These are phyloP conservation scores for Rhizopogon roseolus DNA, from an alignment of 768 basidiomycete genomes.

Conservation along the genomic window DNA sequence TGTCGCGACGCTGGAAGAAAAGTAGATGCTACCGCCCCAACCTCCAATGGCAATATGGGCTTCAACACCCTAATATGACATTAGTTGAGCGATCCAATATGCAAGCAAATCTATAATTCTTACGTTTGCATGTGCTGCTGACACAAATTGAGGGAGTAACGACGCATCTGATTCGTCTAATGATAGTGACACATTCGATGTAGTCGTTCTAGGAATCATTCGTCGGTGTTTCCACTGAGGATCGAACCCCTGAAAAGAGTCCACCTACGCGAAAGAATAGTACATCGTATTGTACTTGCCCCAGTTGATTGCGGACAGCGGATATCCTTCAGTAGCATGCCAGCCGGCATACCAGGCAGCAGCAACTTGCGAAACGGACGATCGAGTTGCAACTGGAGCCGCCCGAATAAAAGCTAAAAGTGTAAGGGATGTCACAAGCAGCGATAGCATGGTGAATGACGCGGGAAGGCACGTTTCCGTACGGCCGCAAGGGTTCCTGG, in stretches of 20 bases:
- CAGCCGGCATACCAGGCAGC: slow-evolving; percentile 3
- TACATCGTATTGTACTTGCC: slow-evolving; percentile 48
- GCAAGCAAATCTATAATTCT: not conserved
- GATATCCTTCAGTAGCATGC: slow-evolving; percentile 28
- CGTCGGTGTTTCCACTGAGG: not conserved
- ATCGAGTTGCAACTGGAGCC: not conserved
- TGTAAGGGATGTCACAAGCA: not conserved
- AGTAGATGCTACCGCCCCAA: slow-evolving; percentile 61
- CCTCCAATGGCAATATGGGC: slow-evolving; percentile 62
- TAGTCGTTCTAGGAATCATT: not conserved
- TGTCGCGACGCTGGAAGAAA: slow-evolving; percentile 53
- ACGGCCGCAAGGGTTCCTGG: not conserved
- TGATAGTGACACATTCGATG: slow-evolving; percentile 2
- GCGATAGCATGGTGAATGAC: not conserved
- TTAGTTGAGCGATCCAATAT: not conserved
- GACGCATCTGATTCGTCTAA: not conserved
- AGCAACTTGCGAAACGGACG: not conserved
- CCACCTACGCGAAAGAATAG: slow-evolving; percentile 55
- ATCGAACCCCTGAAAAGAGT: too few relatives aligned
- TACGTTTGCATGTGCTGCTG: slow-evolving; percentile 5
- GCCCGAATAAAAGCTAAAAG: not conserved
- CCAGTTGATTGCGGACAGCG: slow-evolving; percentile 42
- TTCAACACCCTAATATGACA: slow-evolving; percentile 43
- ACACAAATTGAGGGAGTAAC: slow-evolving; percentile 3
- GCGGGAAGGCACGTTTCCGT: not conserved